Base-by-base conservation (phyloP, 73 alveolate species). In the Diophrys appendiculata region DNA sequence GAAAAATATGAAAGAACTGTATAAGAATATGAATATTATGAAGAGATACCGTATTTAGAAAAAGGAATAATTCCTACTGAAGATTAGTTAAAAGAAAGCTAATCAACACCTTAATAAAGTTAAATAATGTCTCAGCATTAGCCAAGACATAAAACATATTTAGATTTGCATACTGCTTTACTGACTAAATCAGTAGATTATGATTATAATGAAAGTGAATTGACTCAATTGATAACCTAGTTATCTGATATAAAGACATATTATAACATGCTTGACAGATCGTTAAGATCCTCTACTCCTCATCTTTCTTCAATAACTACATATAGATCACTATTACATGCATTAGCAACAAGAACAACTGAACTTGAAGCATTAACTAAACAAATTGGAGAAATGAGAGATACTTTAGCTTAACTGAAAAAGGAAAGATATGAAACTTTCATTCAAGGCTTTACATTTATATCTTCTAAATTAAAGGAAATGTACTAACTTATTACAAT, bases 401-500 rank as follows among this genome's bases (percentile, higher is more conserved):
- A 82, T 29, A 69, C 78, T 24, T 76, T 74, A 65, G 91, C 74
- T 78, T 65, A 73, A 24, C 84, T 92, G 26, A 94, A 86, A 80
- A 83, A 77, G 64, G 88, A 88, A 78, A 81, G 99, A 83, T 85
- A 81, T 65, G 91, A 90, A 65, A 88, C 86, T 72, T 94, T 94
- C 72, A 94, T 89, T 94, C 86, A 88, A 60, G 98, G 99, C 32
- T 95, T 93, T 77, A 72, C 72, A 33, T 69, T 83, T 28, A 93
- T 95, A 33, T 81, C 92, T 30, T 52, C 86, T 22, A 84, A 85
- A 79, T 80, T 95, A 43, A 90, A 88, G 54, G 96, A 92, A 60
- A 95, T 91, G 84, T 95, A 95, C 79, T 80, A 88, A 70, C 32
- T 74, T 1, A 35, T 80, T 28, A 70, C 79, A 28, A 80, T 54